These are phyloP conservation scores for Fusarium sp. DNA, from an alignment of 2,329 filamentous ascomycete genomes.

Conservation along the genomic window DNA sequence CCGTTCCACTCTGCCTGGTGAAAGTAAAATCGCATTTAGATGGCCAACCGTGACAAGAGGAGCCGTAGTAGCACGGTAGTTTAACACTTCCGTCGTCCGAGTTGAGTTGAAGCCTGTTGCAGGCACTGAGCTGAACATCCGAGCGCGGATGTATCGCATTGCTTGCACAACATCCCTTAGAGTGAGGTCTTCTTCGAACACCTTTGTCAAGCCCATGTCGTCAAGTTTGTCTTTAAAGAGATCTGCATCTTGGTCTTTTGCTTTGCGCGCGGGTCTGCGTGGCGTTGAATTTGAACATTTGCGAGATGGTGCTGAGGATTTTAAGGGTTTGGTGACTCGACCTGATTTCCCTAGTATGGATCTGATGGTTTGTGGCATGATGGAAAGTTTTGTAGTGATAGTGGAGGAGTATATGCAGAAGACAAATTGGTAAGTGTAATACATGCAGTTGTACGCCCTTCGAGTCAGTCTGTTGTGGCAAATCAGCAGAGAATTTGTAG, in stretches of 20 bases:
- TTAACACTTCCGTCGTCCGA: constrained; percentile 72
- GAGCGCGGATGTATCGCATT: constrained; percentile 70
- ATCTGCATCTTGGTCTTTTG: constrained; percentile 45
- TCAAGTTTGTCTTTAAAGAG: constrained; percentile 65
- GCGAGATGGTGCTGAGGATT: constrained; percentile 31
- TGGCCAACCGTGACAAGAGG: constrained; percentile 76
- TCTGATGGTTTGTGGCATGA: constrained; percentile 52
- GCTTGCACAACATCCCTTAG: constrained; percentile 74
- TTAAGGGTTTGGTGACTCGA: constrained; percentile 53
- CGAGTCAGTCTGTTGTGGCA: constrained; percentile 25
- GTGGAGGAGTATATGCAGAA: not conserved
- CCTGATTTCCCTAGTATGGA: constrained; percentile 56
- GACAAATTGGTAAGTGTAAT: not conserved
- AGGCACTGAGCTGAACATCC: constrained; percentile 76
- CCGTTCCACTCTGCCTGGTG: constrained; percentile 74
- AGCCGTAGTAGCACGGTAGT: constrained; percentile 70
- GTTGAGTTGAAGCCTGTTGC: constrained; percentile 73
- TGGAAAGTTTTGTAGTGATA: not conserved
- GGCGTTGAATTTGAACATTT: constrained; percentile 43
- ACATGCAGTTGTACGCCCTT: constrained; percentile 21
- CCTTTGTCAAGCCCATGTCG: constrained; percentile 69
- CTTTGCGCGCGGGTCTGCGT: constrained; percentile 44
- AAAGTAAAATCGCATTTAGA: constrained; percentile 72
- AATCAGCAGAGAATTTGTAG: constrained; percentile 29
- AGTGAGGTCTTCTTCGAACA: constrained; percentile 67